These are phyloP conservation scores for Pythium vanterpoolii DNA, from an alignment of 352 stramenopile genomes.

Conservation along the genomic window DNA sequence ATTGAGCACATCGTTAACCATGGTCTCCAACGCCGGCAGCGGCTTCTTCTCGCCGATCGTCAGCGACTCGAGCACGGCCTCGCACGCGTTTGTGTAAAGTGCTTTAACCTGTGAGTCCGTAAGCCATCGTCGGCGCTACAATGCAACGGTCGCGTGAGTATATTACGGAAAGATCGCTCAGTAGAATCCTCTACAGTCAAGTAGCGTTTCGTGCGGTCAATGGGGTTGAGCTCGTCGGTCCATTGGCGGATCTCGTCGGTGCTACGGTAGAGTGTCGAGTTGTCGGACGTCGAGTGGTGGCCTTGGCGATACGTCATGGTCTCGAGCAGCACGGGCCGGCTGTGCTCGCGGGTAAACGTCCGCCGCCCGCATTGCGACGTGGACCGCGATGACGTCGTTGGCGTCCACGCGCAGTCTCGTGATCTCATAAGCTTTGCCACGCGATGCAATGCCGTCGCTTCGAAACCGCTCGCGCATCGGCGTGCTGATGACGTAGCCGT, in stretches of 20 bases:
- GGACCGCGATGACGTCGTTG: slow-evolving; percentile 97
- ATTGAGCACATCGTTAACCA: slow-evolving; percentile 98
- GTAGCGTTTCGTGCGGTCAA: slow-evolving; percentile 91
- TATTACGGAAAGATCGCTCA: not conserved
- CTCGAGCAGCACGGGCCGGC: slow-evolving; percentile 95
- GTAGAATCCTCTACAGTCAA: slow-evolving; percentile 54
- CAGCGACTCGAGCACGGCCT: slow-evolving; percentile 79
- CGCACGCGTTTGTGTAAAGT: slow-evolving; percentile 87
- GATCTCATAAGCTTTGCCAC: slow-evolving; percentile 96
- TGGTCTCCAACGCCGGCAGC: slow-evolving; percentile 77
- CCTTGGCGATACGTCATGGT: slow-evolving; percentile 98
- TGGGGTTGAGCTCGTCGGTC: slow-evolving; percentile 87
- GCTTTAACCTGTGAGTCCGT: slow-evolving; percentile 79
- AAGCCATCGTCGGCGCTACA: slow-evolving; percentile 84
- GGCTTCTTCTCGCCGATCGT: slow-evolving; percentile 90
- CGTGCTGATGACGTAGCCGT: slow-evolving; percentile 98
- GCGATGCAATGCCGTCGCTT: slow-evolving; percentile 95
- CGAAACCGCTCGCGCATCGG: slow-evolving; percentile 95
- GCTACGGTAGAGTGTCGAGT: slow-evolving; percentile 95
- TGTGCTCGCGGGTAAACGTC: slow-evolving; percentile 88
- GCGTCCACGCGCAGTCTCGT: slow-evolving; percentile 96
- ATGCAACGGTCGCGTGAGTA: not conserved
- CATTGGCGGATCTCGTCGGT: slow-evolving; percentile 92
- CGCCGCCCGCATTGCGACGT: slow-evolving; percentile 91
- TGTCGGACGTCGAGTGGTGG: slow-evolving; percentile 98